phyloP scores from a whole-genome alignment of 106 monocot species.

The Allium cepa region DNA sequence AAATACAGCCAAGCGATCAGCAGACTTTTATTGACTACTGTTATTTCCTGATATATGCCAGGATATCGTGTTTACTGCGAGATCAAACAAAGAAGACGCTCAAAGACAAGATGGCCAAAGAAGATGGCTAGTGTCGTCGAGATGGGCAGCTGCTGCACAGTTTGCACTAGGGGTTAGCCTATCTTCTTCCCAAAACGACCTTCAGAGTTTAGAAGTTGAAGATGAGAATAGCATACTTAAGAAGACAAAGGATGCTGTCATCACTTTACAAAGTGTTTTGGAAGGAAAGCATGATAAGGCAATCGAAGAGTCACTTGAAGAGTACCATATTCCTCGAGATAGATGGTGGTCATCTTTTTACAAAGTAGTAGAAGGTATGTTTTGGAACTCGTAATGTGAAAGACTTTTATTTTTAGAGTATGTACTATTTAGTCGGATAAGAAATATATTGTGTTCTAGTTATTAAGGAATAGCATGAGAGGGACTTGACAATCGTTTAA shows the following conservation, averaged over 20 bases:
- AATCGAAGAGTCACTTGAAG: conserved; percentile 57
- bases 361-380: conserved; percentile 87
- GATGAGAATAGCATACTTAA: conserved; percentile 68
- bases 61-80: background rate
- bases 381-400: no score
- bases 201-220: conserved; percentile 45
- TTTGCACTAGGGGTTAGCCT: conserved; percentile 80
- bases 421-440: no score
- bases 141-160: conserved; percentile 91
- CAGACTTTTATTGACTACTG: no score
- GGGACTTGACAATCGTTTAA: no score
- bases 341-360: conserved; percentile 99
- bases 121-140: conserved; percentile 76
- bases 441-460: no score
- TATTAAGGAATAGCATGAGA: no score
- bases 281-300: conserved; percentile 75
- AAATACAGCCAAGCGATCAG: background rate
- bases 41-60: no score
- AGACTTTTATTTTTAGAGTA: no score
- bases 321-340: conserved; percentile 56
- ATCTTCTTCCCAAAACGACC: conserved; percentile 70
- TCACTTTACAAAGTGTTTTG: conserved; percentile 81
- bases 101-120: conserved; percentile 36
- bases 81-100: conserved; percentile 34
- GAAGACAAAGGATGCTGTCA: conserved; percentile 89